Evolutionary conservation across 495 filamentous ascomycete species (phyloP), one percentile per base, ranked within the genome.

Genomic region (Penicillium maclennaniae): DNA sequence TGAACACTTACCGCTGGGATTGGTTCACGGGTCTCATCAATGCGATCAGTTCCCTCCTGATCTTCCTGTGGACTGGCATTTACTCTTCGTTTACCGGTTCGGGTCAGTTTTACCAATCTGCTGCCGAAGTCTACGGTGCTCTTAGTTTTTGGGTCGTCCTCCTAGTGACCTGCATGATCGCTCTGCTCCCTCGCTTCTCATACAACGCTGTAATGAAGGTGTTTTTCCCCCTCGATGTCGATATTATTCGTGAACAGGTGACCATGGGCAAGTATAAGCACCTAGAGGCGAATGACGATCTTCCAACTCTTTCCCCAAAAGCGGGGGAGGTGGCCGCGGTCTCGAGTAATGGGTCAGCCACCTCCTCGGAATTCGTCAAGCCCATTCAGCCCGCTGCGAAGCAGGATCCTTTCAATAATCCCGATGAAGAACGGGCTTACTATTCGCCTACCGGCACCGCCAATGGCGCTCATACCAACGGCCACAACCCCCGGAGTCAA

Each of bases 1-100:
- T 99, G 73, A 99, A 99, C 68, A 92, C 88, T 6, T 97, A 93
- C 68, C 79, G 91, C 51, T 97, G 95, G 95, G 95, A 99, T 68
- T 97, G 92, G 92, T 75, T 97, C 61, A 89, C 92, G 56, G 60
- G 88, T 12, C 75, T 96, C 63, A 85, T 96, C 60, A 85, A 91
- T 26, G 65, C 63, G 43, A 79, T 97, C 65, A 96, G 91, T 70
- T 86, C 86, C 54, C 66, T 97, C 23, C 78, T 97, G 62, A 85
- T 97, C 61, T 99, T 87, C 80, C 87, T 96, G 72, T 99, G 93
- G 95, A 97, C 95, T 20, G 92, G 89, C 38, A 81, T 96, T 40
- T 99, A 92, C 69, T 91, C 91, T 0, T 75, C 87, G 6, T 81
- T 85, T 58, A 77, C 78, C 6, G 77, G 73, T 19, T 82, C 89